Evolutionary conservation across 2,329 filamentous ascomycete species (phyloP), one percentile per base, ranked within the genome.

Genomic region (Trichoderma sp.): DNA sequence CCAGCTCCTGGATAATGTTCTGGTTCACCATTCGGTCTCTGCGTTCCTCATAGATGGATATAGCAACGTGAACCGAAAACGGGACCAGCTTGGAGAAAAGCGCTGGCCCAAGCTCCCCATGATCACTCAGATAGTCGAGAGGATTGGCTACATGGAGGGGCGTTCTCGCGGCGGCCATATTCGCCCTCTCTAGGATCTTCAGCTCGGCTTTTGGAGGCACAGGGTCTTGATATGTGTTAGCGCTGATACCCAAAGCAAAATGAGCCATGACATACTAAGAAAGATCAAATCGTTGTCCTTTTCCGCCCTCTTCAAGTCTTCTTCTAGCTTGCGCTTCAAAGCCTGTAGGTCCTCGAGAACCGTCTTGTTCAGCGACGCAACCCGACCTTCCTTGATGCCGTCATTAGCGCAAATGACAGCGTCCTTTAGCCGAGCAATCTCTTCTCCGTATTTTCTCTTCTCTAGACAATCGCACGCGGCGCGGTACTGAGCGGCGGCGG

Each of bases 251-350:
- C 14, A 21, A 8, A 18, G 14, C 2, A 8, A 28, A 7, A 21
- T 28, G 30, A 24, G 34, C 10, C 2, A 24, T 24, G 30, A 79
- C 86, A 73, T 81, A 90, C 90, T 87, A 3, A 98, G 83, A 77
- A 97, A 99, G 18, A 99, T 97, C 74, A 97, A 85, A 77, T 99
- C 95, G 73, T 99, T 99, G 76, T 99, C 96, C 78, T 93, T 96
- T 78, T 98, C 95, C 0, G 95, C 94, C 58, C 95, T 86, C 80
- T 96, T 97, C 72, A 99, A 76, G 73, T 97, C 94, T 74, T 97
- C 94, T 39, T 91, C 87, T 0, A 97, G 91, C 70, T 91, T 90
- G 70, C 85, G 90, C 81, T 96, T 97, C 69, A 99, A 80, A 0
- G 89, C 91, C 67, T 93, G 91, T 32, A 99, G 81, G 77, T 98